Base-by-base conservation (phyloP, 2,329 filamentous ascomycete species). In the Coniochaeta sp. region DNA sequence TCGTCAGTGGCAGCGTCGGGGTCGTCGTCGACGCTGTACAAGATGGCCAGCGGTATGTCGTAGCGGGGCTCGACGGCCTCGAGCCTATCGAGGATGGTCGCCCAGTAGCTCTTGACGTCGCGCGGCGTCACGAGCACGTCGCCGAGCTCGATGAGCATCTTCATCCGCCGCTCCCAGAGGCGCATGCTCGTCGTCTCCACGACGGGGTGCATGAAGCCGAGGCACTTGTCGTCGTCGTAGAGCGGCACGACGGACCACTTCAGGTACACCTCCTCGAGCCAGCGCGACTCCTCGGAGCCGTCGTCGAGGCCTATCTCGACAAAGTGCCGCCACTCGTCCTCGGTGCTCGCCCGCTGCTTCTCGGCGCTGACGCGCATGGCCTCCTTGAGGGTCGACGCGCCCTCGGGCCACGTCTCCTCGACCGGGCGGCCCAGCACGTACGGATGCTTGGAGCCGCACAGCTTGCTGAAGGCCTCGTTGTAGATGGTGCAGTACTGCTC, bases 401-500 rank as follows among this genome's bases (percentile, higher is more conserved):
- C 70, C 62, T 88, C 85, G 4, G 77, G 74, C 86, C 86, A 90
- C 4, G 83, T 81, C 42, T 85, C 78, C 28, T 77, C 76, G 62
- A 89, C 73, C 28, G 78, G 79, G 66, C 82, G 81, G 1, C 88
- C 88, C 71, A 90, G 81, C 12, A 89, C 71, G 2, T 67, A 66
- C 1, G 87, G 87, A 67, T 90, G 87, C 61, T 86, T 86, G 59
- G 84, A 79, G 7, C 85, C 85, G 59, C 83, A 84, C 9, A 88
- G 74, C 58, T 80, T 72, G 64, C 82, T 77, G 64, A 90, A 90
- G 0, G 88, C 86, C 66, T 89, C 87, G 65, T 91, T 91, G 73
- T 91, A 91, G 10, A 91, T 82, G 8, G 82, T 81, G 17, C 86
- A 80, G 47, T 84, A 77, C 14, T 85, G 78, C 1, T 80, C 72